Evolutionary conservation across 352 stramenopile species (phyloP).

Genomic region (Globisporangium carolinianum): DNA sequence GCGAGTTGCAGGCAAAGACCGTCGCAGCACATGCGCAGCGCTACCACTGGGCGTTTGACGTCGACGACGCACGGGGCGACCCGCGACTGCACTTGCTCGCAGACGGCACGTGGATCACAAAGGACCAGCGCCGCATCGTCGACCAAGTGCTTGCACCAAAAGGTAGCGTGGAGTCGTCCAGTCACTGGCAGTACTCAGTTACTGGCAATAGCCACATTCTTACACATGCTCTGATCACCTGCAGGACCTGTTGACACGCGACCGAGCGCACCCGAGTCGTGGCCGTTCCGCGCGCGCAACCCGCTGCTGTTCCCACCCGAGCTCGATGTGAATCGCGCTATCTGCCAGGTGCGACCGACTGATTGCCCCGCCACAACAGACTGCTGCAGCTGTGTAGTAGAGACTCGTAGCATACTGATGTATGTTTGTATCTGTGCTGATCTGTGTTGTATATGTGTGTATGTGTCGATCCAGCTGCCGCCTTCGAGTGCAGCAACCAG

Average conservation of each 20-base stretch:
- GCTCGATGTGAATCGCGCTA: slow-evolving; percentile 39
- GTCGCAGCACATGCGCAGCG: slow-evolving; percentile 54
- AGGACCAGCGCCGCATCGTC: slow-evolving; percentile 46
- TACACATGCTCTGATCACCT: not conserved
- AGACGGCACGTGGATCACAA: slow-evolving; percentile 70
- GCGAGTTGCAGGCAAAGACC: slow-evolving; percentile 64
- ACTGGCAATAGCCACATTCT: too few relatives aligned
- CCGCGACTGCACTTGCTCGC: slow-evolving; percentile 61
- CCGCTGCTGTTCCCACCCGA: slow-evolving; percentile 74
- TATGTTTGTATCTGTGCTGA: not conserved
- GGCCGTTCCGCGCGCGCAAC: slow-evolving; percentile 69
- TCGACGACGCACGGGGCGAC: slow-evolving; percentile 38
- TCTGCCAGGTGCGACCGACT: slow-evolving; percentile 41
- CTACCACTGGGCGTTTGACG: slow-evolving; percentile 80
- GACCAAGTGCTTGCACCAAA: slow-evolving; percentile 55
- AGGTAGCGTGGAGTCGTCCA: slow-evolving; percentile 17
- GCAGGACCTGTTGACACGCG: slow-evolving; percentile 53
- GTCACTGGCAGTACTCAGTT: not conserved
- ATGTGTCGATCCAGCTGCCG: not conserved
- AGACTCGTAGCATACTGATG: not conserved
- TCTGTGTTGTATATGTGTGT: not conserved
- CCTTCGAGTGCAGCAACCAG: slow-evolving; percentile 8
- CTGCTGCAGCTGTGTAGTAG: not conserved
- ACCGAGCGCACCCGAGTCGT: slow-evolving; percentile 61
- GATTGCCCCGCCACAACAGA: too few relatives aligned